Evolutionary conservation across 306 rosid species (phyloP), one percentile per base, ranked within the genome.

Genomic region (Prunus dulcis): DNA sequence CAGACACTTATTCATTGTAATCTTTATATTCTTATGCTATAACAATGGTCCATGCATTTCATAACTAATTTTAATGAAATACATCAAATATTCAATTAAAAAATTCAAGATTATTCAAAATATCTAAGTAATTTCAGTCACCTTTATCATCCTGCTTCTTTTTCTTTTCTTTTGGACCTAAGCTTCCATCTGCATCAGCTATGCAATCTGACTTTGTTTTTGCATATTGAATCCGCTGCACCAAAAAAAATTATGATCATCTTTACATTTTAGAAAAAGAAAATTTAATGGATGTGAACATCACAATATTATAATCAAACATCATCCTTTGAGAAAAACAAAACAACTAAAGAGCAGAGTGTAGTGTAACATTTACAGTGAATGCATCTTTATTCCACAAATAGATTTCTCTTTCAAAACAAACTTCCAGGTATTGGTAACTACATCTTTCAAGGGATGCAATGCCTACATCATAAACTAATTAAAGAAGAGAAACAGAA

Each of bases 71-170:
- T 49, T 2, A 28, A 25, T 9, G 20, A 41, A 15, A 50, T 0
- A n/a, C 47, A 72, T 46, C 17, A 15, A 52, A 45, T 32, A 61
- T 34, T 53, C 12, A 45, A 52, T 13, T 13, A 34, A 71, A 17
- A 50, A 67, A 50, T 53, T 64, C 60, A 72, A 72, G 9, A 27
- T 28, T 64, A 25, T 17, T 9, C 9, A 25, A 25, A 68, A 11
- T 49, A 19, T 28, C 12, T 64, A 83, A 76, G 73, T 38, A 56
- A 80, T 43, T 49, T 50, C n/a, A 22, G 47, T 87, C 69, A 95
- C 99, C 98, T 89, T 93, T 95, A 82, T 95, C 99, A 79, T 92
- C 99, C 81, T 82, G 97, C 88, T 92, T 95, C 96, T 86, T 95
- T 74, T 95, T 92, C 97, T 95, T 95, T 22, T 95, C 98, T 80